A percentile compares a stretch with the other conserved stretches of the same genome.
Evolutionary conservation across 371 early-diverging fungal species (phyloP).

Genomic region (Syncephalastrum sp.): DNA sequence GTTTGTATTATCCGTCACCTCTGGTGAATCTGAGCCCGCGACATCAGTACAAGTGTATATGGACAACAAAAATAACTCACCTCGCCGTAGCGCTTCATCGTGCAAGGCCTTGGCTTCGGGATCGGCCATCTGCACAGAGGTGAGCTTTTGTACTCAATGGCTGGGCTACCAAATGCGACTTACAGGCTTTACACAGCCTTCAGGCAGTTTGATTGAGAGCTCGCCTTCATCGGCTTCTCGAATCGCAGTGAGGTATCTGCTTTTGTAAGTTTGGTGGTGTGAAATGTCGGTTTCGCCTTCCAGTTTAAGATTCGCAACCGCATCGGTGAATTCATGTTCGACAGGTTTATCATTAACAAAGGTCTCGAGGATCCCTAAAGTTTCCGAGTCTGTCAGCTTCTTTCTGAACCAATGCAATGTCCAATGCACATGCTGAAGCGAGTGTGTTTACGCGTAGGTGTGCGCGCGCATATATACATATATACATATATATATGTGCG

Average conservation of each 20-base stretch:
- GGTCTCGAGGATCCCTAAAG: slow-evolving; percentile 54
- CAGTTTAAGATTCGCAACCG: slow-evolving; percentile 48
- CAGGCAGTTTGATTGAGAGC: slow-evolving; percentile 59
- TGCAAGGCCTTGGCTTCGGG: slow-evolving; percentile 13
- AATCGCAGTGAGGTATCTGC: slow-evolving; percentile 56
- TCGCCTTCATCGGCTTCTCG: slow-evolving; percentile 71
- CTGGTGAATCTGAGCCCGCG: background rate
- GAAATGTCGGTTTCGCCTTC: slow-evolving; percentile 49
- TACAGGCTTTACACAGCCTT: slow-evolving; percentile 44
- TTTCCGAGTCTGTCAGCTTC: background rate
- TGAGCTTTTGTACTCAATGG: background rate
- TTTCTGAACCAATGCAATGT: slow-evolving; percentile 1
- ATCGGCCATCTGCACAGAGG: slow-evolving; percentile 12
- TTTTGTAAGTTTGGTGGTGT: slow-evolving; percentile 61
- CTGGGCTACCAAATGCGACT: background rate
- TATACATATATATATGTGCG: background rate
- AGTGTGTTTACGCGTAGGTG: background rate
- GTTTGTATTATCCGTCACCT: slow-evolving; percentile 13
- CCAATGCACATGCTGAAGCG: background rate
- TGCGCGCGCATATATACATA: background rate
- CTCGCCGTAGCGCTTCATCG: too few species aligned
- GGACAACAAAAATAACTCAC: too few species aligned
- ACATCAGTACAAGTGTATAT: too few species aligned
- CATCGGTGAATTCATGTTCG: slow-evolving; percentile 53
- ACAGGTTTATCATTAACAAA: slow-evolving; percentile 57